Evolutionary conservation across 1,284 basidiomycete species (phyloP).

Genomic region (Malassezia pachydermatis): DNA sequence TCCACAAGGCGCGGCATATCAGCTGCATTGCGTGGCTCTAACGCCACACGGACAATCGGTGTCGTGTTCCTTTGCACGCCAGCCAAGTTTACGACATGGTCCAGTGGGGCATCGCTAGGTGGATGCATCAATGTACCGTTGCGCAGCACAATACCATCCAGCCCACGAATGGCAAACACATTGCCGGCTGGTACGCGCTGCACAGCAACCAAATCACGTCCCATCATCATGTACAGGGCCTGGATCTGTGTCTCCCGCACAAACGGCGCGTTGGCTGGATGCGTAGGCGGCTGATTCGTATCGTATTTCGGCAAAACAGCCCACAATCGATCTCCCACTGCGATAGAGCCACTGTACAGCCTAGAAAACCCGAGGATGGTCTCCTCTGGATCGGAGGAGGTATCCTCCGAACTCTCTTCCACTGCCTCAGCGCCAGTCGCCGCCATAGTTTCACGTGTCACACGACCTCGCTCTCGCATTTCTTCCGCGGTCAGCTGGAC

Average conservation of each 20-base stretch:
- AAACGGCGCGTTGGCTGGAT: conserved; percentile 58
- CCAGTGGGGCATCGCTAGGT: background rate
- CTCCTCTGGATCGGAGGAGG: conserved; percentile 29
- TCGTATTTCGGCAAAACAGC: conserved; percentile 85
- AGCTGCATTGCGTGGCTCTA: conserved; percentile 72
- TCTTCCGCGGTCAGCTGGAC: conserved; percentile 66
- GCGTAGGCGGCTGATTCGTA: conserved; percentile 57
- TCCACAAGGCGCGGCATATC: conserved; percentile 84
- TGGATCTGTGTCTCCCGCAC: conserved; percentile 59
- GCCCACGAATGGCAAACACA: conserved; percentile 81
- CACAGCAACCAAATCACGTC: conserved; percentile 75
- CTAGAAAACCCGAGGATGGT: conserved; percentile 68
- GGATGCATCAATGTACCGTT: conserved; percentile 63
- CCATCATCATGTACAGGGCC: conserved; percentile 95
- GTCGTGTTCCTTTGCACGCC: conserved; percentile 50
- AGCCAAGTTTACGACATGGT: conserved; percentile 35
- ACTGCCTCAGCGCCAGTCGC: conserved; percentile 20
- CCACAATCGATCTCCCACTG: conserved; percentile 57
- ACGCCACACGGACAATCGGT: conserved; percentile 87
- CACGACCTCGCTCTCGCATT: conserved; percentile 60
- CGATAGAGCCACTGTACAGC: conserved; percentile 78
- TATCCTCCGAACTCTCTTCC: conserved; percentile 19
- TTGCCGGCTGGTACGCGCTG: conserved; percentile 82
- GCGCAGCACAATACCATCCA: conserved; percentile 80
- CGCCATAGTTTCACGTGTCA: conserved; percentile 19